Conservation (phyloP, 2,329 filamentous ascomycete species). For the Colletotrichum euphorbiae region DNA sequence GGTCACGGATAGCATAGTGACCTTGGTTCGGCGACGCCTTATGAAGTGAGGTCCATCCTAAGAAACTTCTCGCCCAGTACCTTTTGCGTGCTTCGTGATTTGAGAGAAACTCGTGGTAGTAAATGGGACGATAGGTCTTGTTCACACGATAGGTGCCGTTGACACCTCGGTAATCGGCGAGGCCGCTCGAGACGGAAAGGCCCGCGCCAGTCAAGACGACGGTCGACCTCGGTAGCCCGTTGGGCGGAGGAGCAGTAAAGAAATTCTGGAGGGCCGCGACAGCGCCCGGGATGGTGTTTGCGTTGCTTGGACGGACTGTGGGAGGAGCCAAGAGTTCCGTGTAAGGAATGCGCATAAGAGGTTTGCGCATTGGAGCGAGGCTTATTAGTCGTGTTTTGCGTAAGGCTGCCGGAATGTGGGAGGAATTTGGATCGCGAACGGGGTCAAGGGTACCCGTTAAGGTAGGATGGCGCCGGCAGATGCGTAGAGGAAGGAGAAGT, state of each 20-base stretch:
- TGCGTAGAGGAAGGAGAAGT: constrained; percentile 13
- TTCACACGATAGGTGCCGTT: constrained; percentile 95
- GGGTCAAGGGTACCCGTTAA: constrained; percentile 10
- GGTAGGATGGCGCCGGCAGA: constrained; percentile 12
- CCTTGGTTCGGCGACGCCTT: constrained; percentile 83
- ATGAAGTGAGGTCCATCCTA: constrained; percentile 88
- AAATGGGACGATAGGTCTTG: constrained; percentile 90
- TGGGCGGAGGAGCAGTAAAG: constrained; percentile 70
- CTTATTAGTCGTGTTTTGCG: constrained; percentile 23
- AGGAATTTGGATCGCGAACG: constrained; percentile 6
- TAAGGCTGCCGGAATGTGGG: constrained; percentile 36
- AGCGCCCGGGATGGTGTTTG: constrained; percentile 77
- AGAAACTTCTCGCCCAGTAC: constrained; percentile 95
- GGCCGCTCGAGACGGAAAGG: constrained; percentile 90
- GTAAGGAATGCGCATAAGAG: constrained; percentile 90
- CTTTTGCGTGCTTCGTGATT: constrained; percentile 88
- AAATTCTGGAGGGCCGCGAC: constrained; percentile 83
- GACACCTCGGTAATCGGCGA: constrained; percentile 90
- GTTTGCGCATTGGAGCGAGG: constrained; percentile 67
- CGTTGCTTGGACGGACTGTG: constrained; percentile 77
- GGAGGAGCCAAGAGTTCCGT: constrained; percentile 84
- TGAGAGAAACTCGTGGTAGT: constrained; percentile 87
- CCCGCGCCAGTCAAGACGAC: constrained; percentile 81
- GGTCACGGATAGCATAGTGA: constrained; percentile 80
- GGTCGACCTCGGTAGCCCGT: constrained; percentile 59